phyloP scores from a whole-genome alignment of 2,329 filamentous ascomycete species.

The Penicillium sp. region DNA sequence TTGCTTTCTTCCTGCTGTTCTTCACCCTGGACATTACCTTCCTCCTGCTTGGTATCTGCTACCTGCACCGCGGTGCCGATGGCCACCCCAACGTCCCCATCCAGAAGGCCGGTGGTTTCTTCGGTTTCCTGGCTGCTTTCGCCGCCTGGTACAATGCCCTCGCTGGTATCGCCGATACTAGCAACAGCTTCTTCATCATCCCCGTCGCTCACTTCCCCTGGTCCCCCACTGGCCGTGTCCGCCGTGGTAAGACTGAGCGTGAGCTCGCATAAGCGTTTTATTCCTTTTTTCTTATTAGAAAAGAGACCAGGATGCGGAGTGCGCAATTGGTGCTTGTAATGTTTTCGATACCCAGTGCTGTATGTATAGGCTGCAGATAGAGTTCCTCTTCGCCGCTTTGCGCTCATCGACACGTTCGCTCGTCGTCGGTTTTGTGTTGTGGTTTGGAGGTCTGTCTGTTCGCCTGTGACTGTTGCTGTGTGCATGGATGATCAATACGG shows the following conservation, averaged over 20 bases:
- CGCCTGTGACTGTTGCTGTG: background rate
- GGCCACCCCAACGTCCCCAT: conserved; percentile 48
- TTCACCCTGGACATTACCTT: conserved; percentile 74
- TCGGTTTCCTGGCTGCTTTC: conserved; percentile 78
- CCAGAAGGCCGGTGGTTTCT: conserved; percentile 70
- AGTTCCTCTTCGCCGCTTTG: background rate
- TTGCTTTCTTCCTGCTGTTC: conserved; percentile 76
- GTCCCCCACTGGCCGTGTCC: conserved; percentile 72
- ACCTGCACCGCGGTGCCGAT: conserved; percentile 54
- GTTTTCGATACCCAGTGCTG: conserved; percentile 35
- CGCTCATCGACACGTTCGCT: conserved; percentile 7
- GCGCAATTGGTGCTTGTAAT: conserved; percentile 22
- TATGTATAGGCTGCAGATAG: conserved; percentile 14
- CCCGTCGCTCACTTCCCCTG: conserved; percentile 94
- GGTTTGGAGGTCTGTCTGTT: background rate
- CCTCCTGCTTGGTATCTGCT: conserved; percentile 66
- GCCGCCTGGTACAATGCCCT: conserved; percentile 84
- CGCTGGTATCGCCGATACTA: conserved; percentile 71
- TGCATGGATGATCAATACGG: background rate
- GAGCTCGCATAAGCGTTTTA: conserved; percentile 33
- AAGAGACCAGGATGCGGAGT: background rate
- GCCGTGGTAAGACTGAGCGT: conserved; percentile 54
- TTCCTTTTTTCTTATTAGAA: background rate
- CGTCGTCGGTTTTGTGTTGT: conserved; percentile 1
- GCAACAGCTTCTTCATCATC: conserved; percentile 82